Evolutionary conservation across 306 rosid genomes (phyloP).

Genomic region (Biancaea sappan): DNA sequence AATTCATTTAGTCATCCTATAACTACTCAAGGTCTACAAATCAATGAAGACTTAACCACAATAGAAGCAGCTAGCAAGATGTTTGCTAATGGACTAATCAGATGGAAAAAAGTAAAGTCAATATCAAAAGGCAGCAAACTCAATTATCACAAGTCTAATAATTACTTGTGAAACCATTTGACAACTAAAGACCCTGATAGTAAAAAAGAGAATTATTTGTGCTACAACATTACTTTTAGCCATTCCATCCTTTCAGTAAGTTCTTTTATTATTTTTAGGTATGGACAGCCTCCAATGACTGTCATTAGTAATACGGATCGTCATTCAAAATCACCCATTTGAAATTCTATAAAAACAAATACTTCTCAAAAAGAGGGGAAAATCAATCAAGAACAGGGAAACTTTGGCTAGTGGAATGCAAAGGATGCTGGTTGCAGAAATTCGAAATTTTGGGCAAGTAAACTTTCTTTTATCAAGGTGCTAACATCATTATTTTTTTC

Average conservation of each 20-base stretch:
- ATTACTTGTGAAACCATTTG: background rate
- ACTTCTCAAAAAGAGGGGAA: background rate
- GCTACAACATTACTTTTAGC: background rate
- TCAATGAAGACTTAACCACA: background rate
- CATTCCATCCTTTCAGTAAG: background rate
- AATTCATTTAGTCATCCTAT: background rate
- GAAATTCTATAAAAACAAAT: background rate
- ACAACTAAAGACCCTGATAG: background rate
- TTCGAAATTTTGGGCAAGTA: background rate
- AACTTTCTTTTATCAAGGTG: background rate
- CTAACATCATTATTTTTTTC: background rate
- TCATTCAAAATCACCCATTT: background rate
- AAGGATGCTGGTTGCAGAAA: background rate
- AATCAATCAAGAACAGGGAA: background rate
- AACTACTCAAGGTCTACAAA: conserved; percentile 5
- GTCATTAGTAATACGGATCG: background rate
- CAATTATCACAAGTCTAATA: background rate
- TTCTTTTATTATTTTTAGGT: background rate
- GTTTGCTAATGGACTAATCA: too few species aligned
- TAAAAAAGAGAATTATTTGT: background rate
- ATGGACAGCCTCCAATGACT: background rate
- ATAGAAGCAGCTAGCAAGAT: background rate
- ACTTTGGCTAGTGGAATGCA: background rate
- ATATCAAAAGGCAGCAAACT: background rate
- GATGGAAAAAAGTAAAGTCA: too few species aligned